Evolutionary conservation across 2,329 filamentous ascomycete species (phyloP).

Genomic region (Xylaria sp.): DNA sequence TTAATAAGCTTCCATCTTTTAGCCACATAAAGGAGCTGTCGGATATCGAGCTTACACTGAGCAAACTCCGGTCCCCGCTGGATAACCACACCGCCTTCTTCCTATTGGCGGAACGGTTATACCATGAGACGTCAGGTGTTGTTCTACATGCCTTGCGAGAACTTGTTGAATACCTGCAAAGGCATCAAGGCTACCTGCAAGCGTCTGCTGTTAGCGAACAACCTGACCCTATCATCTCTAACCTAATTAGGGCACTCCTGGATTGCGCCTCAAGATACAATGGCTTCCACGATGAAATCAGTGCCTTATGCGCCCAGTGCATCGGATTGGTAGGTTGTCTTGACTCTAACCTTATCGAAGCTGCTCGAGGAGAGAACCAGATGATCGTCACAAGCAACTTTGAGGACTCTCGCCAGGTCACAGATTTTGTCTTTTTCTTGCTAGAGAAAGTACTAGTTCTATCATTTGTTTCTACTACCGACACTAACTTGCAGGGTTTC

Average conservation of each 20-base stretch:
- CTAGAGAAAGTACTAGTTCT: constrained; percentile 88
- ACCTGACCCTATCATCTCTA: constrained; percentile 74
- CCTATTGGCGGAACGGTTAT: constrained; percentile 74
- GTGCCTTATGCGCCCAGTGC: constrained; percentile 76
- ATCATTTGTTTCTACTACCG: constrained; percentile 87
- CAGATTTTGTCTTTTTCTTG: constrained; percentile 84
- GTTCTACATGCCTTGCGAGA: constrained; percentile 82
- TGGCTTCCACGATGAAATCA: constrained; percentile 68
- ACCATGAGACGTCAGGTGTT: constrained; percentile 84
- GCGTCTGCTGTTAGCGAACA: constrained; percentile 82
- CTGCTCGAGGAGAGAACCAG: constrained; percentile 76
- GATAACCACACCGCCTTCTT: constrained; percentile 70
- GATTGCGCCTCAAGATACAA: constrained; percentile 86
- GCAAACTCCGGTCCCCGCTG: constrained; percentile 66
- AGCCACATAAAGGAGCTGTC: constrained; percentile 70
- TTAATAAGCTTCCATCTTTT: constrained; percentile 80
- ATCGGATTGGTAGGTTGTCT: constrained; percentile 89
- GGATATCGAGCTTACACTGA: constrained; percentile 70
- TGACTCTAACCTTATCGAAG: constrained; percentile 88
- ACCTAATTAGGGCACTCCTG: constrained; percentile 77
- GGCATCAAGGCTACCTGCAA: constrained; percentile 79
- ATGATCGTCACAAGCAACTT: constrained; percentile 91
- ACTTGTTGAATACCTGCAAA: constrained; percentile 72
- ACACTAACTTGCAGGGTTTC: constrained; percentile 86
- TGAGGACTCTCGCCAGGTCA: constrained; percentile 74